Evolutionary conservation across 306 rosid genomes (phyloP).

Genomic region (Mimosa bimucronata): DNA sequence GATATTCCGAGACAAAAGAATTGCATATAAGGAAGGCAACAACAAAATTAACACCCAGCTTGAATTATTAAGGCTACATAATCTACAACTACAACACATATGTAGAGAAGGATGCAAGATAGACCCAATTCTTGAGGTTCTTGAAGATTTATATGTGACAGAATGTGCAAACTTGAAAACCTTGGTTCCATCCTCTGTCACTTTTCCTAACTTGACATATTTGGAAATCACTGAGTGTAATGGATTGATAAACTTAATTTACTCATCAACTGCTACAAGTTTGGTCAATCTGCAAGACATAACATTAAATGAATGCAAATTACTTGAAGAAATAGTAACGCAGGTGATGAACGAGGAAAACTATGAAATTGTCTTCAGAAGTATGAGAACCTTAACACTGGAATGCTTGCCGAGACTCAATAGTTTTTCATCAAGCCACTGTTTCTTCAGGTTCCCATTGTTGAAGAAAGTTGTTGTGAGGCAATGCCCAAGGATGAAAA

Average conservation of each 20-base stretch:
- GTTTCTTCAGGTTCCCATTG: not conserved
- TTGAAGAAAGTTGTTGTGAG: not conserved
- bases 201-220: not conserved
- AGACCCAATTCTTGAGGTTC: constrained; percentile 9
- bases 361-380: not conserved
- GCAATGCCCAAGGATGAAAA: not conserved
- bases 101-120: constrained; percentile 1
- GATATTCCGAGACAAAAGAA: not conserved
- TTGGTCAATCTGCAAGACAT: not conserved
- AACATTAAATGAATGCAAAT: not conserved
- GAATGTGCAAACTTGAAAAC: not conserved
- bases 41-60: not conserved
- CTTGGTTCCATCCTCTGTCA: not conserved
- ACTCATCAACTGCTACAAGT: not conserved
- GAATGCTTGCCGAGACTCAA: constrained; percentile 5
- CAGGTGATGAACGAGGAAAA: not conserved
- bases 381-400: not conserved
- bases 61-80: accelerated
- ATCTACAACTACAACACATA: not conserved
- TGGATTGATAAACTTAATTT: not conserved
- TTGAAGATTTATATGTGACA: not conserved
- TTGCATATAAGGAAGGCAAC: not conserved
- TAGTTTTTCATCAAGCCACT: not conserved
- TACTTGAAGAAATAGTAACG: not conserved
- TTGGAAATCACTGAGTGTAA: not conserved